Percentiles rank a stretch among this genome's conserved stretches.
Conservation (phyloP, 192 early-diverging fungal species). For the Kickxella alabastrina region DNA sequence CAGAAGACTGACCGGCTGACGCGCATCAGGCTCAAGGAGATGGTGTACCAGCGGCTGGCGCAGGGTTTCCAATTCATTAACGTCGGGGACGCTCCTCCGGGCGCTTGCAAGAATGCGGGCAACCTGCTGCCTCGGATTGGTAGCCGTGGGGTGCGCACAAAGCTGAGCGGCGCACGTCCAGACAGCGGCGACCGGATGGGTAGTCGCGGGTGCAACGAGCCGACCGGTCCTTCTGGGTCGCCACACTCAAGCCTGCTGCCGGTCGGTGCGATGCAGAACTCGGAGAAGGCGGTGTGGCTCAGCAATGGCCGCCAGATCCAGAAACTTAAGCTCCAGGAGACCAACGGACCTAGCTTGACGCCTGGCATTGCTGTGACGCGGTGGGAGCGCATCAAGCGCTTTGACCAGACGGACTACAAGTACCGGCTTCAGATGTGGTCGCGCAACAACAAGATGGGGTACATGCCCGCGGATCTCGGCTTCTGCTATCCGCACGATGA, state of each 20-base stretch:
- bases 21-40: constrained; percentile 68
- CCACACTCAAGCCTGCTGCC: constrained; percentile 5
- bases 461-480: constrained; percentile 52
- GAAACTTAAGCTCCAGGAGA: constrained; percentile 65
- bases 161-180: constrained; percentile 2
- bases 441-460: constrained; percentile 64
- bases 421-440: constrained; percentile 84
- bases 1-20: constrained; percentile 32
- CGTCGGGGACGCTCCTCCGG: constrained; percentile 5
- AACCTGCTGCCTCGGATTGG: not conserved
- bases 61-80: constrained; percentile 92
- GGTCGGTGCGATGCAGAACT: constrained; percentile 8
- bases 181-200: constrained; percentile 3
- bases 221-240: not conserved
- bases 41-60: constrained; percentile 82
- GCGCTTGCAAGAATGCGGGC: not conserved
- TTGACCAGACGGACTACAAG: constrained; percentile 53
- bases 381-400: constrained; percentile 68
- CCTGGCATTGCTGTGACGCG: constrained; percentile 77
- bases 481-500: constrained; percentile 76
- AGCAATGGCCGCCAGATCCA: constrained; percentile 92
- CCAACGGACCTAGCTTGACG: constrained; percentile 55
- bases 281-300: constrained; percentile 59
- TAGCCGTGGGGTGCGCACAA: constrained; percentile 2
- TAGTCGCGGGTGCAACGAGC: constrained; percentile 7